These are phyloP conservation scores for Aspergillus chevalieri DNA, from an alignment of 2,329 filamentous ascomycete species.

Conservation along the genomic window DNA sequence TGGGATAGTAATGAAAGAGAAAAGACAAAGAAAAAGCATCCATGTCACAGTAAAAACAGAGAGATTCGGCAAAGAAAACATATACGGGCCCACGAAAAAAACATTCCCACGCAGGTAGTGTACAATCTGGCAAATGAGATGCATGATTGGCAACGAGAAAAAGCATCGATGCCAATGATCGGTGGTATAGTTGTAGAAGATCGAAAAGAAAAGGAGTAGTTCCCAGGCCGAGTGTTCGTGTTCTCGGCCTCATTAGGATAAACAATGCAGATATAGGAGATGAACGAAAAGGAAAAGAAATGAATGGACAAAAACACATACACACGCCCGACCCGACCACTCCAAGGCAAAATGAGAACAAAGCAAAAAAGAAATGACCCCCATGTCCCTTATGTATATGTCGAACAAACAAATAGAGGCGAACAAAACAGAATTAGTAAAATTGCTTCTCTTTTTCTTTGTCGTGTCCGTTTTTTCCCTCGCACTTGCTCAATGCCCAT, in stretches of 20 bases:
- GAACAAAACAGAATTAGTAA: conserved; percentile 28
- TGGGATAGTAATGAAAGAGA: conserved; percentile 1
- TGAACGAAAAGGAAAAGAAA: conserved; percentile 13
- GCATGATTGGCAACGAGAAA: conserved; percentile 14
- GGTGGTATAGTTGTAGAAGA: conserved; percentile 18
- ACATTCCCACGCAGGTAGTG: conserved; percentile 24
- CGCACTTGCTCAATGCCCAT: neutral
- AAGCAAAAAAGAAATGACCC: conserved; percentile 22
- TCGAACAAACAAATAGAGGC: conserved; percentile 19
- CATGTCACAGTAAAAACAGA: conserved; percentile 14
- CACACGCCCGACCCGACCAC: conserved; percentile 24
- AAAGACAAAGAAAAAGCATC: conserved; percentile 10
- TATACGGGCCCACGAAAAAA: conserved; percentile 12
- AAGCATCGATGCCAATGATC: conserved; percentile 7
- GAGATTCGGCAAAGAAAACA: conserved; percentile 10
- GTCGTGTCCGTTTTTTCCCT: neutral
- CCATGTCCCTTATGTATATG: conserved; percentile 37
- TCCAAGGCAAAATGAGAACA: conserved; percentile 15
- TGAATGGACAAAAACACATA: conserved; percentile 12
- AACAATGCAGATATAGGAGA: conserved; percentile 12
- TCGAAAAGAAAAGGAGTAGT: conserved; percentile 14
- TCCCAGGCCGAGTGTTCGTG: conserved; percentile 17
- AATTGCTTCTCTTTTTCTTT: conserved; percentile 10
- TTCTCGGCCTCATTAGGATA: conserved; percentile 23
- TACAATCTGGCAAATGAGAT: conserved; percentile 24